Percentiles rank a stretch among this genome's conserved stretches.
Evolutionary conservation across 2,329 filamentous ascomycete genomes (phyloP).

Genomic region (Apiospora arundinis): DNA sequence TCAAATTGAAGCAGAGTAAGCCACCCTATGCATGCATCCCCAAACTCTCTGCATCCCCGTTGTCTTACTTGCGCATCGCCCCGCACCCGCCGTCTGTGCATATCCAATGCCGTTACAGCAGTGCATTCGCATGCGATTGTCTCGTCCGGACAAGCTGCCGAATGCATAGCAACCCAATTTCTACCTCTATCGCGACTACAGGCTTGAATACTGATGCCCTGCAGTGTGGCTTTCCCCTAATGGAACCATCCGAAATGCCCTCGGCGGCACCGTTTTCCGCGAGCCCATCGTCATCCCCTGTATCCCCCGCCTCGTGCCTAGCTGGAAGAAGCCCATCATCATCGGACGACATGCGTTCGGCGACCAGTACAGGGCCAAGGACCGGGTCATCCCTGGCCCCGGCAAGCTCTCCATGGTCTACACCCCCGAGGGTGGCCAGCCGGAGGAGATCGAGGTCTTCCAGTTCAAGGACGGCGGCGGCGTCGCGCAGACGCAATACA

Average conservation of each 20-base stretch:
- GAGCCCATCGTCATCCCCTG: conserved; percentile 96
- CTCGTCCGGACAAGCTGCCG: not conserved
- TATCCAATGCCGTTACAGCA: not conserved
- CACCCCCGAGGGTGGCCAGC: conserved; percentile 82
- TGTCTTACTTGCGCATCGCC: conserved; percentile 32
- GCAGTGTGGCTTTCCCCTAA: conserved; percentile 98
- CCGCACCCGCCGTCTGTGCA: conserved; percentile 10
- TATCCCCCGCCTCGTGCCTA: conserved; percentile 90
- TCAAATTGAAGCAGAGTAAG: conserved; percentile 97
- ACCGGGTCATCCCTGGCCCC: conserved; percentile 79
- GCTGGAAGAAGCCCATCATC: conserved; percentile 99
- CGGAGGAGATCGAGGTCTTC: conserved; percentile 87
- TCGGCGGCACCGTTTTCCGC: conserved; percentile 96
- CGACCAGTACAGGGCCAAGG: conserved; percentile 98
- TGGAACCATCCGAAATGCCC: conserved; percentile 78
- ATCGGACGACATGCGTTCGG: conserved; percentile 98
- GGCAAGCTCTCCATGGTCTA: conserved; percentile 95
- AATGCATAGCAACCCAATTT: conserved; percentile 23
- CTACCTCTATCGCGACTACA: conserved; percentile 22
- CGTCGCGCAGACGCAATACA: conserved; percentile 95
- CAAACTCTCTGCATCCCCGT: conserved; percentile 11
- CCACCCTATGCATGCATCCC: conserved; percentile 22
- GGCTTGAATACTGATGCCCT: not conserved
- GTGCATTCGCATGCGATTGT: not conserved
- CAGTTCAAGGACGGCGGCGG: conserved; percentile 87